phyloP scores from a whole-genome alignment of 2,329 filamentous ascomycete species.

The Beauveria scarabaeidicola region DNA sequence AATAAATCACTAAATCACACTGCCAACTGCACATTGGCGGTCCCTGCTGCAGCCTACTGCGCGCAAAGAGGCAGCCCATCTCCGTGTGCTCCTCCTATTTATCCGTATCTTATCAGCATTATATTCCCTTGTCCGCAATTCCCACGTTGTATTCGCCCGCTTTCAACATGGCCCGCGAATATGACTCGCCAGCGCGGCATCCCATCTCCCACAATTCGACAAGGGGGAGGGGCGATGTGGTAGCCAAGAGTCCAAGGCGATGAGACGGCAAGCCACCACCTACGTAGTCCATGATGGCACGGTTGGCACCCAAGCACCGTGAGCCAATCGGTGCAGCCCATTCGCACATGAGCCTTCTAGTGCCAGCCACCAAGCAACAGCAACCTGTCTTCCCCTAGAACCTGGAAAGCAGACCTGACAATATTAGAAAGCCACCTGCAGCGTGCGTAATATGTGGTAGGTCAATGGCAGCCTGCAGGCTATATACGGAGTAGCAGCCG shows the following conservation, averaged over 20 bases:
- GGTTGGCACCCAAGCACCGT: background rate
- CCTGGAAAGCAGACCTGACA: background rate
- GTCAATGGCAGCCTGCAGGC: background rate
- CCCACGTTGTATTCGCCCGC: background rate
- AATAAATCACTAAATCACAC: too few relatives aligned
- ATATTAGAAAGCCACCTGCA: background rate
- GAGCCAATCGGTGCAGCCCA: constrained; percentile 5
- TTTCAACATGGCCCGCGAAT: background rate
- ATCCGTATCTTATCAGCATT: background rate
- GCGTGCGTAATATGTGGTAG: constrained; percentile 1
- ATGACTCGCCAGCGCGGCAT: background rate
- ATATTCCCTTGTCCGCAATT: background rate
- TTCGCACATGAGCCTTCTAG: constrained; percentile 8
- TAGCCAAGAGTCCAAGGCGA: background rate
- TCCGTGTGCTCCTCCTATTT: background rate
- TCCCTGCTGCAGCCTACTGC: background rate
- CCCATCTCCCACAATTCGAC: background rate
- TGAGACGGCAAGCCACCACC: constrained; percentile 1
- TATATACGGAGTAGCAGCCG: too few relatives aligned
- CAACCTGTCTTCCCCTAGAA: background rate
- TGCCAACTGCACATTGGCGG: background rate
- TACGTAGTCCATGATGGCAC: background rate
- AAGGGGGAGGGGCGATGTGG: background rate
- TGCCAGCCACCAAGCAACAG: background rate
- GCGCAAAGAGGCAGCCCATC: background rate